phyloP scores from a whole-genome alignment of 108 stramenopile species.

The Schizochytrium sp. region DNA sequence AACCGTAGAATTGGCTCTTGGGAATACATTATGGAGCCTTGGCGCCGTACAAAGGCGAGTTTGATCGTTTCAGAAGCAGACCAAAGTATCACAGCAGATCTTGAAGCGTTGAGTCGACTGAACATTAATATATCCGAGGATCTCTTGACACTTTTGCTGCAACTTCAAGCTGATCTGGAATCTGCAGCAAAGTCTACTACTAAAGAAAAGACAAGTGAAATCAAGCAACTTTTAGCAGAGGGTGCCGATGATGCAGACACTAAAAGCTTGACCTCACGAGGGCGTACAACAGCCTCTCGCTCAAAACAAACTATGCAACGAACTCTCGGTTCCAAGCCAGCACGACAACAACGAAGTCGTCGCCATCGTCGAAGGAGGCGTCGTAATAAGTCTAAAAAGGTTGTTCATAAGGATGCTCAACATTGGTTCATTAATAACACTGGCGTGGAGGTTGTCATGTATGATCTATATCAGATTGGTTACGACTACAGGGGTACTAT shows the following conservation, averaged over 20 bases:
- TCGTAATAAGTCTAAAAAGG: not conserved
- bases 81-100: not conserved
- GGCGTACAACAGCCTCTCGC: no score
- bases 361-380: not conserved
- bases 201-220: not conserved
- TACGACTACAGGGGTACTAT: conserved; percentile 33
- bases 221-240: no score
- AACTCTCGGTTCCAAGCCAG: not conserved
- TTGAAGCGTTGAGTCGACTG: not conserved
- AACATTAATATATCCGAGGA: conserved; percentile 40
- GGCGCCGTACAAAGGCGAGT: conserved; percentile 24
- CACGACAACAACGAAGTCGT: not conserved
- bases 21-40: conserved; percentile 48
- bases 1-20: conserved; percentile 46
- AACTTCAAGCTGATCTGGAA: conserved; percentile 31
- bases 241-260: no score
- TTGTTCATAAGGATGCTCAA: not conserved
- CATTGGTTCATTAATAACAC: conserved; percentile 60
- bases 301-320: not conserved
- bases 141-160: conserved; percentile 11
- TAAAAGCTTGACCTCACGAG: no score
- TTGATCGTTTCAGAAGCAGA: conserved; percentile 2
- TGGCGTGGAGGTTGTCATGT: not conserved
- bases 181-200: not conserved
- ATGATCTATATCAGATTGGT: conserved; percentile 46